phyloP scores from a whole-genome alignment of 148 eudicot species.

The Arctostaphylos glauca region DNA sequence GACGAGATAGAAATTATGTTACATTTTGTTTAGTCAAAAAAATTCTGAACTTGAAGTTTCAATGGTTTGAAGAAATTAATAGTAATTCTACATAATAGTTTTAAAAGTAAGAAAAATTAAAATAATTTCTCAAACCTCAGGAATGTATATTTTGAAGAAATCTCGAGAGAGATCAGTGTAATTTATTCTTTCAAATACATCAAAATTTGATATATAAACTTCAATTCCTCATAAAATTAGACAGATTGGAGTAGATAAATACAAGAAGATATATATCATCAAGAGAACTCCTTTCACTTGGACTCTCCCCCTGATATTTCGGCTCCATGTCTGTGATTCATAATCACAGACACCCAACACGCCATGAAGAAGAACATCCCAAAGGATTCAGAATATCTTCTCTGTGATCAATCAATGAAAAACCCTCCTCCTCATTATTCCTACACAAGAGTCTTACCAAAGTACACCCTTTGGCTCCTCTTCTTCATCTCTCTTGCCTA shows the following conservation, averaged over 20 bases:
- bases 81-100: too few relatives aligned
- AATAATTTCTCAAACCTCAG: too few relatives aligned
- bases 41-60: too few relatives aligned
- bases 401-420: not conserved
- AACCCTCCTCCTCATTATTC: not conserved
- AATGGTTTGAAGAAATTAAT: too few relatives aligned
- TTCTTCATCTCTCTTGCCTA: constrained; percentile 18
- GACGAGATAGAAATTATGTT: too few relatives aligned
- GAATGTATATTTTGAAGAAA: too few relatives aligned
- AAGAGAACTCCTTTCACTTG: not conserved
- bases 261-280: not conserved
- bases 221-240: not conserved
- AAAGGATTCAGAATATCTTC: not conserved
- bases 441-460: not conserved
- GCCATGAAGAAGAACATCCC: not conserved
- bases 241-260: not conserved
- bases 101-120: too few relatives aligned
- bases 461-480: constrained; percentile 17
- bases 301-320: not conserved
- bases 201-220: not conserved
- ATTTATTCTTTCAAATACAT: not conserved
- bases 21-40: too few relatives aligned
- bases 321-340: not conserved
- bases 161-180: too few relatives aligned
- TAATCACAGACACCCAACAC: not conserved